Percentiles rank a stretch among this genome's conserved stretches.
phyloP scores from a whole-genome alignment of 1,284 basidiomycete species.

The Agaricales sp. region DNA sequence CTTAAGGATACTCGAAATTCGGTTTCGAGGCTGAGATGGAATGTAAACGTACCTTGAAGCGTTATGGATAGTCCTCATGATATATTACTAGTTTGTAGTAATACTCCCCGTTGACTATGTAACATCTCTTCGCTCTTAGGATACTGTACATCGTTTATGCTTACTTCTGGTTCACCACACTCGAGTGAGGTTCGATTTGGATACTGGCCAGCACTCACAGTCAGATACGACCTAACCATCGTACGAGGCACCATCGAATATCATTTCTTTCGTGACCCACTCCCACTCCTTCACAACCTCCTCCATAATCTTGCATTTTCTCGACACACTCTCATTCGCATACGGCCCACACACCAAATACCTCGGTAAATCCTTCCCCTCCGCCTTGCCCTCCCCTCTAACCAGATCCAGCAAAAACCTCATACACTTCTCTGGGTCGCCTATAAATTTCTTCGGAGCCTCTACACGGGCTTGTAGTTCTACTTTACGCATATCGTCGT shows the following conservation, averaged over 20 bases:
- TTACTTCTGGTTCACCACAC: not conserved
- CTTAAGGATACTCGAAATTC: too few species aligned
- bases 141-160: not conserved
- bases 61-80: too few species aligned
- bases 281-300: constrained; percentile 1
- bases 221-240: not conserved
- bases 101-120: too few species aligned
- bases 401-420: not conserved
- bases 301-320: not conserved
- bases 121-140: not conserved
- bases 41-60: not conserved
- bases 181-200: not conserved
- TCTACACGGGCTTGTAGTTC: not conserved
- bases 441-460: not conserved
- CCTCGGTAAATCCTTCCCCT: not conserved
- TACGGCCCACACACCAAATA: not conserved
- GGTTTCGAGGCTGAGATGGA: not conserved
- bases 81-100: too few species aligned
- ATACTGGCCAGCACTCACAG: not conserved
- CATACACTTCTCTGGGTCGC: not conserved
- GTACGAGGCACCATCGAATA: not conserved
- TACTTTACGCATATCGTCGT: not conserved
- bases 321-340: not conserved
- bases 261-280: constrained; percentile 1
- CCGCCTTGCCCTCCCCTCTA: not conserved